A percentile compares a stretch with the other conserved stretches of the same genome.
Conservation (phyloP, 768 basidiomycete genomes). For the Astraeus odoratus region DNA sequence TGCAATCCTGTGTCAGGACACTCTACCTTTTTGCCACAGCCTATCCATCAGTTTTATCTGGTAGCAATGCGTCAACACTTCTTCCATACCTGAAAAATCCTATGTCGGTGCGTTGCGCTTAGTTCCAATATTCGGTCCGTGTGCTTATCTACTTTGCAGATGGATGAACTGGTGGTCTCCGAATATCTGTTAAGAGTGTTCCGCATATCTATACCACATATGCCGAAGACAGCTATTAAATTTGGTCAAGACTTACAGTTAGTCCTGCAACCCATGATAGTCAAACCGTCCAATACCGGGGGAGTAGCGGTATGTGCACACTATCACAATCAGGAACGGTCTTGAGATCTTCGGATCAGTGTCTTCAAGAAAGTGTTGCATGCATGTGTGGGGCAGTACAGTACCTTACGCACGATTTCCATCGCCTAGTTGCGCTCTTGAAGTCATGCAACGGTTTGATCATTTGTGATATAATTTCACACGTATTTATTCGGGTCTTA, state of each 20-base stretch:
- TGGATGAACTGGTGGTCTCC: constrained; percentile 76
- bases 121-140: neutral
- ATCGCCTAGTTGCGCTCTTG: constrained; percentile 67
- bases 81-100: constrained; percentile 88
- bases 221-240: constrained; percentile 84
- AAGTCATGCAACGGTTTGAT: constrained; percentile 74
- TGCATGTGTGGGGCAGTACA: constrained; percentile 86
- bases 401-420: constrained; percentile 81
- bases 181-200: constrained; percentile 90
- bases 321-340: neutral
- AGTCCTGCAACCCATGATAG: constrained; percentile 84
- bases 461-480: neutral
- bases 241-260: constrained; percentile 84
- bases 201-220: constrained; percentile 72
- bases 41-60: constrained; percentile 79
- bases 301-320: constrained; percentile 50
- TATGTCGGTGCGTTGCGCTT: constrained; percentile 48
- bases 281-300: constrained; percentile 68
- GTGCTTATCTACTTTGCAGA: constrained; percentile 31
- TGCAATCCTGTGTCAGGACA: constrained; percentile 78
- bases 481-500: constrained; percentile 19
- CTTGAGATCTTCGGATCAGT: constrained; percentile 34
- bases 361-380: constrained; percentile 86
- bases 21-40: constrained; percentile 79
- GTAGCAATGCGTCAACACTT: constrained; percentile 74